Base-by-base conservation (phyloP, 352 stramenopile genomes). In the Globisporangium alternatum region DNA sequence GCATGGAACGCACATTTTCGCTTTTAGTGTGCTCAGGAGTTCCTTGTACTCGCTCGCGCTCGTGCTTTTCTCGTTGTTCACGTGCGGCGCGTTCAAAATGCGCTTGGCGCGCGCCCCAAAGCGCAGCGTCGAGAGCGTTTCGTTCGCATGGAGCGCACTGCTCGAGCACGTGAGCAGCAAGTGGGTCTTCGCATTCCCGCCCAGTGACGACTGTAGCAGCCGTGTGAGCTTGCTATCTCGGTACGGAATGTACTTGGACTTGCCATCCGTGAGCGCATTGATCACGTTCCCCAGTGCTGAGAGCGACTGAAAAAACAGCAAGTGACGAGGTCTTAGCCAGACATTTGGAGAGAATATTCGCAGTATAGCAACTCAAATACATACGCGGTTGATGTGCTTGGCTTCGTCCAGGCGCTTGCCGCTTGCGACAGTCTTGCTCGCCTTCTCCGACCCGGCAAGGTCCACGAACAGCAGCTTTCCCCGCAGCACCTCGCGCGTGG, bases 171-270 rank as follows among this genome's bases (percentile, higher is more conserved):
- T 88, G 44, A 90, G 65, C 19, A 98, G 64, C 66, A 98, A 76
- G 52, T 96, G 78, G 21, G 89, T 97, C 58, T 92, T 91, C 25
- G 87, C 85, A 65, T 97, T 97, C 10, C 89, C 93, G 5, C 86
- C 91, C 0, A 98, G 71, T 0, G 86, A 96, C 12, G 80, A 76
- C 67, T 97, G 90, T 55, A 98, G 62, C 61, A 97, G 68, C 10
- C 89, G 81, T 10, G 91, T 97, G 39, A 97, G 74, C 58, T 97
- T 97, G 43, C 82, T 95, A 71, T 96, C 90, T 35, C 91, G 69
- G 58, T 96, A 98, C 19, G 91, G 90, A 43, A 90, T 43, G 60
- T 86, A 74, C 43, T 68, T 72, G 12, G 61, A 39, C 30, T 72
- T 82, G 15, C 67, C 74, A 31, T 80, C 66, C 0, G 72, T 84